Evolutionary conservation across 148 eudicot species (phyloP).

Genomic region (Chenopodium album): DNA sequence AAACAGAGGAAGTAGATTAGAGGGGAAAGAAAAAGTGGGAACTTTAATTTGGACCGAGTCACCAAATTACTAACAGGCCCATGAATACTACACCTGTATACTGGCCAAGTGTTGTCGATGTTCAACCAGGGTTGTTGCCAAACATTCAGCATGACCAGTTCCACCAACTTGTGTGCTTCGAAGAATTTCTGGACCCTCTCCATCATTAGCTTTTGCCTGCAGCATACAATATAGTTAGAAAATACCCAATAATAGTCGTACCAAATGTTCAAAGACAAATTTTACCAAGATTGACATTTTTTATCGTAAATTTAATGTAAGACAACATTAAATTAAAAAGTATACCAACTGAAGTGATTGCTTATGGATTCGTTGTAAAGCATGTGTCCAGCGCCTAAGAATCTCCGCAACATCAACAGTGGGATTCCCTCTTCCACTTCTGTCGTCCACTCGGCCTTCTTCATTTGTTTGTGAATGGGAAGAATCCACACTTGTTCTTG

Average conservation of each 20-base stretch:
- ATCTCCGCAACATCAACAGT: constrained; percentile 97
- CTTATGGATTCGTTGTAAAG: constrained; percentile 90
- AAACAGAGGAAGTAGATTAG: background rate
- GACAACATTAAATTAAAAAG: background rate
- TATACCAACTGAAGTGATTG: constrained; percentile 92
- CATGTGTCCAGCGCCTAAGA: constrained; percentile 98
- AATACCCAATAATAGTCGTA: background rate
- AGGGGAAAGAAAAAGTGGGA: background rate
- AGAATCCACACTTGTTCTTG: constrained; percentile 43
- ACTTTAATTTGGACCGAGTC: background rate
- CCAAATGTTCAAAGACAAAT: background rate
- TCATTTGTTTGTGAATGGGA: constrained; percentile 47
- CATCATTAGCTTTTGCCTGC: constrained; percentile 92
- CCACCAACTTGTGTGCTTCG: constrained; percentile 69
- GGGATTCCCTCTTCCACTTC: constrained; percentile 69
- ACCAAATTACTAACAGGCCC: background rate
- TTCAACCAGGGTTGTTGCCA: constrained; percentile 87
- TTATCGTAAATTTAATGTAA: background rate
- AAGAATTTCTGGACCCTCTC: constrained; percentile 95
- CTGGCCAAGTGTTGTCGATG: constrained; percentile 94
- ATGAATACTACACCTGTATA: constrained; percentile 64
- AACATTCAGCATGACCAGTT: constrained; percentile 88
- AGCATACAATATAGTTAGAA: constrained; percentile 13
- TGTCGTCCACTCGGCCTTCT: constrained; percentile 70
- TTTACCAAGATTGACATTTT: background rate